Conservation (phyloP, 257 asterid genomes). For the Ilex aquifolium region DNA sequence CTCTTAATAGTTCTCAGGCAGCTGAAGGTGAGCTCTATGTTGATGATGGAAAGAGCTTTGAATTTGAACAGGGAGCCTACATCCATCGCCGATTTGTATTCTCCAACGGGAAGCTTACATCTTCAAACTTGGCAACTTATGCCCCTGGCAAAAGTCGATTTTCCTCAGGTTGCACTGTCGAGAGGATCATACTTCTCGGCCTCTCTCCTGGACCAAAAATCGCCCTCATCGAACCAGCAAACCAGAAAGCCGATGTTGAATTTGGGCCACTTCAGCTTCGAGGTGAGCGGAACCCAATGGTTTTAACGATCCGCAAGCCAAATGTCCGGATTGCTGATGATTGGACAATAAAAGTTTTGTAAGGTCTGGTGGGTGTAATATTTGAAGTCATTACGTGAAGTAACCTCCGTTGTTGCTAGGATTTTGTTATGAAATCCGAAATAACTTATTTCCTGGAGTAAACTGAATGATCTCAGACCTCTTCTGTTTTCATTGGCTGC, state of each 20-base stretch:
- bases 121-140: constrained; percentile 37
- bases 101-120: constrained; percentile 52
- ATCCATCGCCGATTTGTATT: constrained; percentile 68
- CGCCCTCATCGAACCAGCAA: constrained; percentile 58
- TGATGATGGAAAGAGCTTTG: constrained; percentile 93
- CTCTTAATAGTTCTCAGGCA: constrained; percentile 74
- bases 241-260: constrained; percentile 44
- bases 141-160: constrained; percentile 25
- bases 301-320: constrained; percentile 76
- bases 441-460: no score
- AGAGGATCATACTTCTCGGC: constrained; percentile 71
- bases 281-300: constrained; percentile 33
- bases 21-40: constrained; percentile 92
- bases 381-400: no score
- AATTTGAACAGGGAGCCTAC: constrained; percentile 61
- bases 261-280: constrained; percentile 58
- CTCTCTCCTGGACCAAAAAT: constrained; percentile 43
- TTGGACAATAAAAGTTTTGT: constrained; percentile 69
- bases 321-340: constrained; percentile 51
- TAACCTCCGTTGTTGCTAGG: no score
- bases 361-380: constrained; percentile 11
- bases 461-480: no score
- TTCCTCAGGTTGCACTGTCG: constrained; percentile 48
- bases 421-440: no score
- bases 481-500: no score